Evolutionary conservation across 805 yeast genomes (phyloP), one percentile per base, ranked within the genome.

Genomic region (Wickerhamiella alocasiicola): DNA sequence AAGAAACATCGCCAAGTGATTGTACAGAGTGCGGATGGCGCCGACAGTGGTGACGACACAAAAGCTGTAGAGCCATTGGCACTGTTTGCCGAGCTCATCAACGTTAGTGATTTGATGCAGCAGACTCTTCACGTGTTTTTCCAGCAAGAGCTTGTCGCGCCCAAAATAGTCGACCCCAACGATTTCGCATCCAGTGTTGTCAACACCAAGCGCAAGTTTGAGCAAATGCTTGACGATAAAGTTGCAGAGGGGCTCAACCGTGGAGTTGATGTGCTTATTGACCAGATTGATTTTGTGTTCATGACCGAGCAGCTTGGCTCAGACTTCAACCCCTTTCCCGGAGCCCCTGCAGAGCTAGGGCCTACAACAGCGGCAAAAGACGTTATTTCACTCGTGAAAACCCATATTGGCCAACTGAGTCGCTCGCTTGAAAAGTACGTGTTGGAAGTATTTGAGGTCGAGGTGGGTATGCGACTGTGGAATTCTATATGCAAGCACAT

Each of bases 41-140:
- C 25, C 6, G 48, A 44, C 1, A 49, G 41, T 28, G 19, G 29
- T 15, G 51, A 36, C 19, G 33, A n/a, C 6, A 38, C 16, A 51
- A 49, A 30, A 15, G 57, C 62, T 2, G 78, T 81, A n/a, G 93
- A 81, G 47, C 97, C 97, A 0, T 65, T 88, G 40, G 79, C 79
- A 0, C 74, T 81, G 33, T 88, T 91, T 51, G 80, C 93, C 13
- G 96, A 88, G 55, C 68, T 91, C 43, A 91, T 91, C 26, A 91
- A 87, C 51, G 77, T 83, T 45, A 96, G 95, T 4, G 98, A 88
- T 57, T 64, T 88, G 43, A 82, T 91, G 17, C 78, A 84, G 52
- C 96, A 88, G 56, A 83, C 88, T 93, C 63, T 87, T 32, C 85
- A 81, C 39, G 82, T 84, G 5, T 91, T 91, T 51, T 88, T 84